Conservation (phyloP, 2,329 filamentous ascomycete genomes). For the Stagonosporopsis chrysanthemi region DNA sequence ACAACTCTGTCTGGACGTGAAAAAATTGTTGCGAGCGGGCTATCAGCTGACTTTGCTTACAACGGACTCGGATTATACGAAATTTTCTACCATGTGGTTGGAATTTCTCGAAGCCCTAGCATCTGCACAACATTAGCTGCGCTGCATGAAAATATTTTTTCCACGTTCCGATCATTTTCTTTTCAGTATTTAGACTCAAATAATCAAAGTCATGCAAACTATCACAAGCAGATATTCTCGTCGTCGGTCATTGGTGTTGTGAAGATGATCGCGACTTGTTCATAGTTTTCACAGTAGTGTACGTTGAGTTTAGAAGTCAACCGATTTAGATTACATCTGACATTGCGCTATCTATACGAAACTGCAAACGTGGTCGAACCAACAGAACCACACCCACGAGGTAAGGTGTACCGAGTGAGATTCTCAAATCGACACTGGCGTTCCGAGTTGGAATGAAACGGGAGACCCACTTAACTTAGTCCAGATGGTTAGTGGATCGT, state of each 20-base stretch:
- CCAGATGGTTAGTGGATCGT: slow-evolving; percentile 51
- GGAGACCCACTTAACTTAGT: slow-evolving; percentile 45
- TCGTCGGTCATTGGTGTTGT: too few species aligned
- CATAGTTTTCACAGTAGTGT: too few species aligned
- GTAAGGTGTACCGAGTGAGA: background rate
- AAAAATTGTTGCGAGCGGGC: background rate
- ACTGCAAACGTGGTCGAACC: background rate
- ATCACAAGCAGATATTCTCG: too few species aligned
- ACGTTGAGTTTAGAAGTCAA: background rate
- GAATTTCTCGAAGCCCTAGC: background rate
- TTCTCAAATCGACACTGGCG: background rate
- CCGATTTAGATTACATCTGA: background rate
- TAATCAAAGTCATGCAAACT: background rate
- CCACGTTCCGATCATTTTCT: background rate
- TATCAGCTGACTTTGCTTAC: background rate
- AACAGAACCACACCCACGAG: background rate
- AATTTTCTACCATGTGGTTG: background rate
- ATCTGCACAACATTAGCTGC: background rate
- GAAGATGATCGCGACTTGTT: too few species aligned
- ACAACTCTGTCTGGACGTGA: background rate
- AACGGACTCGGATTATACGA: background rate
- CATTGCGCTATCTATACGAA: background rate
- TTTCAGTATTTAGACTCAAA: background rate
- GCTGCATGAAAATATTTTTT: background rate
- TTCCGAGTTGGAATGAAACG: background rate